Percentiles rank a stretch among this genome's conserved stretches.
Conservation (phyloP, 108 stramenopile species). For the Skeletonema potamos region DNA sequence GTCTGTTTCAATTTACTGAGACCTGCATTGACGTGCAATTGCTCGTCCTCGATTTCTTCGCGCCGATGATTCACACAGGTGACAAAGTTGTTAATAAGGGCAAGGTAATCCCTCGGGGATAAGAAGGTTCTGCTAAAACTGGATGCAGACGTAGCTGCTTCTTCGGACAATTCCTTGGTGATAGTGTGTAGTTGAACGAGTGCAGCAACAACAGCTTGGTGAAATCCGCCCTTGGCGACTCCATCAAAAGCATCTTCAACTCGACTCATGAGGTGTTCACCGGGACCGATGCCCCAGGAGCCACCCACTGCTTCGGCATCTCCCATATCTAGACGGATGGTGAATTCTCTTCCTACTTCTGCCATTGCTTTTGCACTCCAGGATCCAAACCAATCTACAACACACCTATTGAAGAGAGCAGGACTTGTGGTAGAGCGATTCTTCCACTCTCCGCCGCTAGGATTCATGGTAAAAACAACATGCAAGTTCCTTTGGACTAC, state of each 20-base stretch:
- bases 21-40: constrained; percentile 95
- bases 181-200: constrained; percentile 87
- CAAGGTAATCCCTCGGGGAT: constrained; percentile 95
- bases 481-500: constrained; percentile 97
- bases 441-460: constrained; percentile 90
- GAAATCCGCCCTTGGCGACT: constrained; percentile 51
- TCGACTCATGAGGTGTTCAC: constrained; percentile 64
- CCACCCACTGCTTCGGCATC: constrained; percentile 85
- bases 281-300: constrained; percentile 81
- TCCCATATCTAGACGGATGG: constrained; percentile 77
- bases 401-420: constrained; percentile 99
- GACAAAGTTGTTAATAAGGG: constrained; percentile 93
- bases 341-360: constrained; percentile 85
- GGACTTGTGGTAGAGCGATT: constrained; percentile 97
- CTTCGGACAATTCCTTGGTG: constrained; percentile 73
- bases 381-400: constrained; percentile 99
- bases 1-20: constrained; percentile 93
- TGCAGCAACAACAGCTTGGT: constrained; percentile 94
- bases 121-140: constrained; percentile 82
- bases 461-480: constrained; percentile 99
- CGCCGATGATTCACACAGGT: constrained; percentile 74
- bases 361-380: constrained; percentile 94
- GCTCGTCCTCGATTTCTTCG: constrained; percentile 91
- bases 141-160: constrained; percentile 45
- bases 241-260: constrained; percentile 75